These are phyloP conservation scores for Colletotrichum echinochloae DNA, from an alignment of 2,329 filamentous ascomycete genomes.

Conservation along the genomic window DNA sequence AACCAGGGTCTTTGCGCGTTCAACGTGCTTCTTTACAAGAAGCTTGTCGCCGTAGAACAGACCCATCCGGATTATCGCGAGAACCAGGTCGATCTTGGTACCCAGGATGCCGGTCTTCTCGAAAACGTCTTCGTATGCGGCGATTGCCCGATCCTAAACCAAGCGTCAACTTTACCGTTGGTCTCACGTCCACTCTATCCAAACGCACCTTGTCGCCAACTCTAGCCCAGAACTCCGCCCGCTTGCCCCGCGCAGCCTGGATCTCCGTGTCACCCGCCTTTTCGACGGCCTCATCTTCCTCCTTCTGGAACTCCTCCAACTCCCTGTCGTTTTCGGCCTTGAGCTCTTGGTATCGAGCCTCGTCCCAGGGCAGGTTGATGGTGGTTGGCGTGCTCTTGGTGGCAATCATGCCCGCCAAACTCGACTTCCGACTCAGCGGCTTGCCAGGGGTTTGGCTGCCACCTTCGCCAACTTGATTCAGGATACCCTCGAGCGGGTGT, in stretches of 20 bases:
- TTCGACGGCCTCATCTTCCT: slow-evolving; percentile 94
- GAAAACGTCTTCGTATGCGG: slow-evolving; percentile 91
- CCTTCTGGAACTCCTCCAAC: slow-evolving; percentile 81
- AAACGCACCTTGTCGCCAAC: slow-evolving; percentile 89
- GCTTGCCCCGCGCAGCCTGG: slow-evolving; percentile 90
- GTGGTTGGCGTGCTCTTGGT: slow-evolving; percentile 73
- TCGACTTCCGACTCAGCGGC: slow-evolving; percentile 74
- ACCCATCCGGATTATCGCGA: slow-evolving; percentile 94
- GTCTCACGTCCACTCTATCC: no score
- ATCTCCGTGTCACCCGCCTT: slow-evolving; percentile 97
- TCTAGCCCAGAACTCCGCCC: slow-evolving; percentile 94
- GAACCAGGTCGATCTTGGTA: slow-evolving; percentile 95
- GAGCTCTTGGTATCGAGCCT: slow-evolving; percentile 83
- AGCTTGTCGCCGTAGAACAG: slow-evolving; percentile 96
- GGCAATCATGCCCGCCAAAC: slow-evolving; percentile 80
- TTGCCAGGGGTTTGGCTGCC: slow-evolving; percentile 62
- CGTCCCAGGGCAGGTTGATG: slow-evolving; percentile 88
- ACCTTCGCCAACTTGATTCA: slow-evolving; percentile 81
- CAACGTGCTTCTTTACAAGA: slow-evolving; percentile 92
- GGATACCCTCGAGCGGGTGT: slow-evolving; percentile 83
- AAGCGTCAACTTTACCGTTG: slow-evolving; percentile 34
- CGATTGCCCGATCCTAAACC: slow-evolving; percentile 88
- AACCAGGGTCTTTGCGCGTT: slow-evolving; percentile 88
- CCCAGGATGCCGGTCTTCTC: slow-evolving; percentile 98
- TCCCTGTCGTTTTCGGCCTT: slow-evolving; percentile 83